Evolutionary conservation across 129 eudicot genomes (phyloP), one percentile per base, ranked within the genome.

Genomic region (Flaveria sonorensis): DNA sequence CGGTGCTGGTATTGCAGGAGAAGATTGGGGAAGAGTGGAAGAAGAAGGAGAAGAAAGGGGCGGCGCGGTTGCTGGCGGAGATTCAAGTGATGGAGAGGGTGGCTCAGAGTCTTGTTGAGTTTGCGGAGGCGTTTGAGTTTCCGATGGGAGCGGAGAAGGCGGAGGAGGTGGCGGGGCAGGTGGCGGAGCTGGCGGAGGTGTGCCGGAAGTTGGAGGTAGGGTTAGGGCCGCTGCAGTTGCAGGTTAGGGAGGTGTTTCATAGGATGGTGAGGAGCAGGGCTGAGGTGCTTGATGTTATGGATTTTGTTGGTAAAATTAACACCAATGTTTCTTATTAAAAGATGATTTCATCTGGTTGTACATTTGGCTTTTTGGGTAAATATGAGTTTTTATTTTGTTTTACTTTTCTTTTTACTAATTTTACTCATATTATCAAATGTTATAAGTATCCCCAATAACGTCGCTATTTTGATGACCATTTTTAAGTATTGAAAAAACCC

Each of bases 261-360:
- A 87, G 97, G 85, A 87, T 94, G 85, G 99, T 89, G 62, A 91
- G 89, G 82, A 89, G 92, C 78, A 84, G 99, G 76, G 86, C 83
- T 16, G 96, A 87, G 77, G 79, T 89, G 57, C 89, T 91, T 71
- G 99, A 89, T 26, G 81, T 94, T 14, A 73, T 94, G 82, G 99
- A 94, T 21, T 94, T 89, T 71, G 88, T 83, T 23, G 82, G 81
- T 19, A 89, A 87, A 83, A 63, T 84, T 55, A 67, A 86, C 11
- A 23, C 85, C 7, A 74, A 87, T 12, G 79, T 77, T 72, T 81
- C 83, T 19, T 81, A 82, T 60, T 86, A 77, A 73, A 32, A 6
- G 10, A 59, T 71, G 51, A 3, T 55, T 62, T 40, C 43, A 64
- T 73, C 55, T 53, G 51, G 28, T 53, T 80, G 70, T 72, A 72